A percentile compares a stretch with the other conserved stretches of the same genome.
phyloP scores from a whole-genome alignment of 495 filamentous ascomycete genomes.

The Daldinia childiae region DNA sequence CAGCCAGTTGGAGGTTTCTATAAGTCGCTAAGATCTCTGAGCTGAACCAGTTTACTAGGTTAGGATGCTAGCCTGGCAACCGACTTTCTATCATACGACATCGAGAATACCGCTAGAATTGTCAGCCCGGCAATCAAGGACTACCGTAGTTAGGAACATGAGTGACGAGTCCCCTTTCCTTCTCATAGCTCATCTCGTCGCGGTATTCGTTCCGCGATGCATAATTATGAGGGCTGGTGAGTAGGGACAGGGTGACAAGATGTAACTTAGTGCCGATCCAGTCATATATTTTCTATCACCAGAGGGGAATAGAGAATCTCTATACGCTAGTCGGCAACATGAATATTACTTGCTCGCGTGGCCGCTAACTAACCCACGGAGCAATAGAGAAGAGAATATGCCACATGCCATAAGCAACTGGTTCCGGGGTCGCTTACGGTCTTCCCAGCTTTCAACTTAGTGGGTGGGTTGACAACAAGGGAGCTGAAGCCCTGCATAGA shows the following conservation, averaged over 20 bases:
- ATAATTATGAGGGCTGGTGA: conserved; percentile 10
- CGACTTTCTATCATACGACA: conserved; percentile 31
- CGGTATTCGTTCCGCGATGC: conserved; percentile 14
- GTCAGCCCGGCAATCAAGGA: too few relatives aligned
- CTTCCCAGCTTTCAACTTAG: neutral
- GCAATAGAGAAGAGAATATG: conserved; percentile 15
- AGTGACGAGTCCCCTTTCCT: conserved; percentile 4
- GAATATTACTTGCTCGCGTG: conserved; percentile 16
- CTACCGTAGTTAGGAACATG: too few relatives aligned
- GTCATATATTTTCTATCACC: conserved; percentile 17
- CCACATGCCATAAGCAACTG: conserved; percentile 15
- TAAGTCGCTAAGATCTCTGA: conserved; percentile 25
- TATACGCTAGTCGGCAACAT: conserved; percentile 18
- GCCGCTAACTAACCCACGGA: neutral
- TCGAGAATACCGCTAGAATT: conserved; percentile 14
- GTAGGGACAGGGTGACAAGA: conserved; percentile 13
- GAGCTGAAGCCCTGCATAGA: conserved; percentile 32
- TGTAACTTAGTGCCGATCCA: conserved; percentile 21
- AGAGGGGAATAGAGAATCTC: conserved; percentile 7
- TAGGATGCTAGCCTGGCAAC: conserved; percentile 29
- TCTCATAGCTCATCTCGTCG: neutral
- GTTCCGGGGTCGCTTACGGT: conserved; percentile 6
- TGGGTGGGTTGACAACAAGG: conserved; percentile 11
- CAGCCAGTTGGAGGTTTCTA: conserved; percentile 15
- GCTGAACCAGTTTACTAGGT: conserved; percentile 32